These are phyloP conservation scores for Scytalidium sp. DNA, from an alignment of 2,329 filamentous ascomycete species.

Conservation along the genomic window DNA sequence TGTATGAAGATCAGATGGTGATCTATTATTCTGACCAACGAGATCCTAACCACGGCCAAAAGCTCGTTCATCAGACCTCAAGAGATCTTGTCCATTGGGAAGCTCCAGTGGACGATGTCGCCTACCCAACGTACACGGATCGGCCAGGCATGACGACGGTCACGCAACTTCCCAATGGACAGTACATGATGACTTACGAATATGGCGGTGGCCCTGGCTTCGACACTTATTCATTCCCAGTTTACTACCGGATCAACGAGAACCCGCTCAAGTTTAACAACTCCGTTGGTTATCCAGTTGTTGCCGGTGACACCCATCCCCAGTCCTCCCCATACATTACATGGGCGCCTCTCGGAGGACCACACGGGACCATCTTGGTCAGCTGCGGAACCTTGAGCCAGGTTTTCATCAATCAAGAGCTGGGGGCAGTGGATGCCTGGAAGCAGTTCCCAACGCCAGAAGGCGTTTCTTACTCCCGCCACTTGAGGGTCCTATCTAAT, in stretches of 20 bases:
- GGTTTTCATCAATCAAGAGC: constrained; percentile 25
- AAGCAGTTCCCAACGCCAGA: constrained; percentile 23
- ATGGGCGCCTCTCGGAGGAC: constrained; percentile 25
- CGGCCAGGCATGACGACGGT: constrained; percentile 69
- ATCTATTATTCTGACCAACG: constrained; percentile 72
- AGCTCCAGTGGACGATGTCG: constrained; percentile 57
- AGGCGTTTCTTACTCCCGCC: constrained; percentile 21
- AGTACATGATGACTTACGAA: constrained; percentile 65
- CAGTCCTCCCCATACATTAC: constrained; percentile 24
- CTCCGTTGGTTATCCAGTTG: constrained; percentile 16
- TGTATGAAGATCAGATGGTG: constrained; percentile 56
- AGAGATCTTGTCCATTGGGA: constrained; percentile 59
- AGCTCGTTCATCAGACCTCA: constrained; percentile 54
- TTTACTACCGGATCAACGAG: constrained; percentile 28
- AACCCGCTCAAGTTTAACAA: constrained; percentile 26
- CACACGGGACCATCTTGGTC: constrained; percentile 27
- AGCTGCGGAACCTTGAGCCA: constrained; percentile 18
- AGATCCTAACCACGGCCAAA: constrained; percentile 63
- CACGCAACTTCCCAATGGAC: constrained; percentile 46
- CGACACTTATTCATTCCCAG: constrained; percentile 21
- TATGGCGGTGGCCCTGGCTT: constrained; percentile 28
- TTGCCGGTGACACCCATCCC: constrained; percentile 23
- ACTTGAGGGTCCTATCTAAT: constrained; percentile 25
- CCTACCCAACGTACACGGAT: constrained; percentile 57
- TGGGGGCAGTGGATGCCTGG: constrained; percentile 25